Percentiles rank a stretch among this genome's conserved stretches.
Evolutionary conservation across 768 basidiomycete genomes (phyloP).

Genomic region (Phylloporus sp.): DNA sequence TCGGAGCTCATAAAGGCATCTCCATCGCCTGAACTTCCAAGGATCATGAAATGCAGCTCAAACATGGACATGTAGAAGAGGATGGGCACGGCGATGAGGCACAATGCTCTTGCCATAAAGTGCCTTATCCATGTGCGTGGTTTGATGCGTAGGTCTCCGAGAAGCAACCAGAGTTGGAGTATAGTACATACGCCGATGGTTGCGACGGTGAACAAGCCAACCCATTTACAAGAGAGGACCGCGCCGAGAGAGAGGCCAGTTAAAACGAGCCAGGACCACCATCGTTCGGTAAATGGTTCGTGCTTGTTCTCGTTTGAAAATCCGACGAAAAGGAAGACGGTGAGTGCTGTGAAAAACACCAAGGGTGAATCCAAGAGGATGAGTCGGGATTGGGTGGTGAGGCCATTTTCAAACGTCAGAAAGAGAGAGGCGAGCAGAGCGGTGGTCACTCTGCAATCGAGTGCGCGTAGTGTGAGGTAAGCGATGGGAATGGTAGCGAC

Average conservation of each 20-base stretch:
- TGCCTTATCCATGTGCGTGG: conserved; percentile 76
- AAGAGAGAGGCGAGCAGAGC: conserved; percentile 88
- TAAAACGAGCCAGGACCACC: conserved; percentile 92
- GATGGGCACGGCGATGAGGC: conserved; percentile 81
- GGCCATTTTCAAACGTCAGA: conserved; percentile 94
- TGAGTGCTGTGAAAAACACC: conserved; percentile 94
- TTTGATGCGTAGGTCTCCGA: conserved; percentile 81
- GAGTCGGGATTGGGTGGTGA: conserved; percentile 92
- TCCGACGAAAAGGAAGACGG: conserved; percentile 79
- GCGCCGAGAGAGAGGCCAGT: conserved; percentile 90
- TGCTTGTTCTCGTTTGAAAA: conserved; percentile 91
- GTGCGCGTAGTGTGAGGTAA: conserved; percentile 89
- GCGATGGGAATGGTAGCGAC: conserved; percentile 85
- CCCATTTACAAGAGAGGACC: conserved; percentile 95
- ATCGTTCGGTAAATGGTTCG: conserved; percentile 74
- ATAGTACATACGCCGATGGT: conserved; percentile 86
- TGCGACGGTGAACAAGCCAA: conserved; percentile 96
- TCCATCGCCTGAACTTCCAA: conserved; percentile 90
- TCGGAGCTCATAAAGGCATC: conserved; percentile 99
- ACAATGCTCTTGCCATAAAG: conserved; percentile 85
- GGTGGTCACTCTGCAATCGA: conserved; percentile 89
- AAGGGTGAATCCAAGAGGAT: conserved; percentile 98
- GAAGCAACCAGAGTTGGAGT: conserved; percentile 80
- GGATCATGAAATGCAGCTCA: conserved; percentile 86
- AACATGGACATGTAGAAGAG: conserved; percentile 97